These are phyloP conservation scores for Kitagawia praeruptora DNA, from an alignment of 129 eudicot species.

Conservation along the genomic window DNA sequence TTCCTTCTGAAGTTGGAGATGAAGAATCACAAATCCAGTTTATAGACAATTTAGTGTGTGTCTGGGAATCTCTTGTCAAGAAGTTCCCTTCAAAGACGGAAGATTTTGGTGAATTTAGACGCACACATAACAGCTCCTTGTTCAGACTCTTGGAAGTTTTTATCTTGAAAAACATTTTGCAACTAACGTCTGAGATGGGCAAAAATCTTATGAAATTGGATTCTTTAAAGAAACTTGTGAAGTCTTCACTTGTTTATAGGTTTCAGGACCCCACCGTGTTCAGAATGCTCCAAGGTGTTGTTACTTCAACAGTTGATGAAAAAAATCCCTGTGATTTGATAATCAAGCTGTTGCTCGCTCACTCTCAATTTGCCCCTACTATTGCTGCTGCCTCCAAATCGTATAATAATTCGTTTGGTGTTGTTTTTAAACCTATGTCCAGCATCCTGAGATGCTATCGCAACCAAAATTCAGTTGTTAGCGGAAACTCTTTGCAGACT, in stretches of 20 bases:
- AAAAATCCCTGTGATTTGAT: conserved; percentile 35
- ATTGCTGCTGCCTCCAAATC: conserved; percentile 32
- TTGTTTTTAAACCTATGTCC: conserved; percentile 62
- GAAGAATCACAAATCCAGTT: conserved; percentile 32
- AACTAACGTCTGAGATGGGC: conserved; percentile 34
- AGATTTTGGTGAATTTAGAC: conserved; percentile 15
- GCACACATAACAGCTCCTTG: conserved; percentile 20
- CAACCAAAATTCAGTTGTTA: conserved; percentile 13
- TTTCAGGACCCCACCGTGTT: conserved; percentile 63
- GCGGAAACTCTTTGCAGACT: conserved; percentile 13
- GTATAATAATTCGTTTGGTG: conserved; percentile 37
- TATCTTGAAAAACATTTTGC: conserved; percentile 35
- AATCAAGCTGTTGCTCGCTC: conserved; percentile 62
- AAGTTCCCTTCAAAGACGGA: conserved; percentile 27
- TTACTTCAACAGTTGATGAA: conserved; percentile 34
- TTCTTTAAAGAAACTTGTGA: conserved; percentile 56
- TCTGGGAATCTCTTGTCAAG: conserved; percentile 60
- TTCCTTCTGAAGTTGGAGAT: conserved; percentile 24
- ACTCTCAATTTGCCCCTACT: conserved; percentile 56
- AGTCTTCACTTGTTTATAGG: conserved; percentile 56
- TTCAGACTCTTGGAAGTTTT: conserved; percentile 59
- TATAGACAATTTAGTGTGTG: conserved; percentile 38
- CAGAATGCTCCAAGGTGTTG: conserved; percentile 40
- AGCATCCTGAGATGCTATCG: conserved; percentile 61
- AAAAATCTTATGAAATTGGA: conserved; percentile 26